These are phyloP conservation scores for Populus hybrid DNA, from an alignment of 441 rosid species.

Conservation along the genomic window DNA sequence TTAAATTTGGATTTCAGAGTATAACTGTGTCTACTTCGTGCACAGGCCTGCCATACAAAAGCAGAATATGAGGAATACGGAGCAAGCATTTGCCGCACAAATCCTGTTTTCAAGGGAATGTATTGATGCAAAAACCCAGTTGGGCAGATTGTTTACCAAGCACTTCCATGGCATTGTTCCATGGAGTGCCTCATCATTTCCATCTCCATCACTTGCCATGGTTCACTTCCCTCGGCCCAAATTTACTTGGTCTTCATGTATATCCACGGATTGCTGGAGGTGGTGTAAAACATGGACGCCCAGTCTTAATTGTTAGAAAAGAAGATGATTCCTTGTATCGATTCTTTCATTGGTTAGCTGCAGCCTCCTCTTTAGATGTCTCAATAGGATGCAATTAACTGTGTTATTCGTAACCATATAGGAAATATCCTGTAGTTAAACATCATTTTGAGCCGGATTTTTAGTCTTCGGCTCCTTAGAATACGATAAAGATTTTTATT, in stretches of 20 bases:
- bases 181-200: constrained; percentile 17
- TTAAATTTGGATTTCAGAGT: neutral
- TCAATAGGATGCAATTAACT: constrained; percentile 24
- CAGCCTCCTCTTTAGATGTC: constrained; percentile 15
- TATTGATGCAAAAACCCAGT: constrained; percentile 37
- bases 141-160: constrained; percentile 21
- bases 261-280: constrained; percentile 10
- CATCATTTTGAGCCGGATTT: constrained; percentile 34
- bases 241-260: constrained; percentile 14
- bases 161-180: constrained; percentile 11
- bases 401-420: constrained; percentile 19
- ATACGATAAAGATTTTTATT: constrained; percentile 7
- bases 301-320: constrained; percentile 17
- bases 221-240: constrained; percentile 5
- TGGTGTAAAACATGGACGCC: constrained; percentile 25
- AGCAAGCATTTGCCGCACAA: constrained; percentile 98
- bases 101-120: constrained; percentile 99
- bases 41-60: constrained; percentile 96
- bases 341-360: constrained; percentile 42
- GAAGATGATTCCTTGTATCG: constrained; percentile 27
- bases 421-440: constrained; percentile 27
- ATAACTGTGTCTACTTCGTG: constrained; percentile 3
- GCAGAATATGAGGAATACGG: constrained; percentile 96
- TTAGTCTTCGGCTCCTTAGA: constrained; percentile 41
- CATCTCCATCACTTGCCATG: constrained; percentile 20